phyloP scores from a whole-genome alignment of 2,329 filamentous ascomycete species.

The Pezicula carpinea region DNA sequence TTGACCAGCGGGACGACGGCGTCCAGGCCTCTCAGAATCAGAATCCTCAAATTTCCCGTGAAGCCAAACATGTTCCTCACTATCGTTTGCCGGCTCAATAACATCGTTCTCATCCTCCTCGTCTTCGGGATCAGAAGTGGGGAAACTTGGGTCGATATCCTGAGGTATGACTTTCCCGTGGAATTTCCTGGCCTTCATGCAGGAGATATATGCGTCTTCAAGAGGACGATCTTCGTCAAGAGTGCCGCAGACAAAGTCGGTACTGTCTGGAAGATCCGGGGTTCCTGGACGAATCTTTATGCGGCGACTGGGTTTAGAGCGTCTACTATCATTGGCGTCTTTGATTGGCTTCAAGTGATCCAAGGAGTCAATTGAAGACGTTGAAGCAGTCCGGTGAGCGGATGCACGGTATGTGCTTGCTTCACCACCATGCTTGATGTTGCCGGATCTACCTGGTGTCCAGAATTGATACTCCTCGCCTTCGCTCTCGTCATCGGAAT shows the following conservation, averaged over 20 bases:
- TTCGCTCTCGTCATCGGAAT: constrained; percentile 64
- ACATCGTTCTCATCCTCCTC: constrained; percentile 71
- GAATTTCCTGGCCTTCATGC: constrained; percentile 76
- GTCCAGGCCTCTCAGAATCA: constrained; percentile 49
- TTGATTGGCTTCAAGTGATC: constrained; percentile 24
- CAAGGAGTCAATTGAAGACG: constrained; percentile 54
- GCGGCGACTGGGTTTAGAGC: constrained; percentile 12
- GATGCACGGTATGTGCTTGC: constrained; percentile 22
- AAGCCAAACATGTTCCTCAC: constrained; percentile 65
- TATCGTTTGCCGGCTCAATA: constrained; percentile 51
- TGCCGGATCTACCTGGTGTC: constrained; percentile 39
- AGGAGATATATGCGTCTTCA: constrained; percentile 89
- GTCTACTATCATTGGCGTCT: constrained; percentile 7
- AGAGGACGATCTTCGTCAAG: constrained; percentile 90
- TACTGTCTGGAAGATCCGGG: constrained; percentile 90
- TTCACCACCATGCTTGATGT: constrained; percentile 22
- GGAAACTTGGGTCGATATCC: constrained; percentile 96
- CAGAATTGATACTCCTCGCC: constrained; percentile 61
- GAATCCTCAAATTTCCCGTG: constrained; percentile 68
- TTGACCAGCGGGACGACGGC: constrained; percentile 47
- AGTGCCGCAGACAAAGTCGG: constrained; percentile 98
- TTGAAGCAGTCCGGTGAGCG: constrained; percentile 42
- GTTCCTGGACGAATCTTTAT: constrained; percentile 62
- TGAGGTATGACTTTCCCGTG: constrained; percentile 86
- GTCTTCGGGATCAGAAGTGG: constrained; percentile 86